Evolutionary conservation across 2,329 filamentous ascomycete genomes (phyloP), one percentile per base, ranked within the genome.

Genomic region (Capronia epimyces): DNA sequence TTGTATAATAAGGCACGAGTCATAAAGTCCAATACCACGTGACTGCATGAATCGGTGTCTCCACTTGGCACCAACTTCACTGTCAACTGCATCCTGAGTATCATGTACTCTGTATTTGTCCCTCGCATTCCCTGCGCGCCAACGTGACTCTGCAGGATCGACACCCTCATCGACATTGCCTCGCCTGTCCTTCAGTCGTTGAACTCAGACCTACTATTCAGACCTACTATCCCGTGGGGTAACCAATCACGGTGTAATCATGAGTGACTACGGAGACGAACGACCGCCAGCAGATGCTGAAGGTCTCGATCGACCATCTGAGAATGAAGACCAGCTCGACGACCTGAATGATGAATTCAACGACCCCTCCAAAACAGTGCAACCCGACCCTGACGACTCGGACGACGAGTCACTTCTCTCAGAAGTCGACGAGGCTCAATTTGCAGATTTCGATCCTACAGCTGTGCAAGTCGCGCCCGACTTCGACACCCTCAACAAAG

Each of bases 401-500:
- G 80, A 82, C 61, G 75, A 78, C 48, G 81, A 84, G 58, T 83
- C 80, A 2, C 74, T 75, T 8, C 71, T 84, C 24, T 82, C 80
- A 13, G 81, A 84, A 62, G 73, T 84, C 46, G 80, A 84, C 60
- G 81, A 84, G 63, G 77, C 77, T 34, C 78, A 83, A 63, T 82
- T 84, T 58, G 79, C 81, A 55, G 76, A 83, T 61, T 84, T 84
- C 61, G 78, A 84, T 60, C 76, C 78, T 0, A 74, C 73, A 50
- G 77, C 80, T 46, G 75, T 84, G 34, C 75, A 78, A 49, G 77
- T 84, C 53, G 73, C 75, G 8, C 79, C 83, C 22, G 81, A 84
- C 57, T 79, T 82, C 55, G 76, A 77, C 55, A 83, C 80, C 50
- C 69, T 84, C 56, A 56, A 48, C 41, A 79, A 75, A 52, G 62